These are phyloP conservation scores for Globisporangium nagaii DNA, from an alignment of 352 stramenopile genomes.

Conservation along the genomic window DNA sequence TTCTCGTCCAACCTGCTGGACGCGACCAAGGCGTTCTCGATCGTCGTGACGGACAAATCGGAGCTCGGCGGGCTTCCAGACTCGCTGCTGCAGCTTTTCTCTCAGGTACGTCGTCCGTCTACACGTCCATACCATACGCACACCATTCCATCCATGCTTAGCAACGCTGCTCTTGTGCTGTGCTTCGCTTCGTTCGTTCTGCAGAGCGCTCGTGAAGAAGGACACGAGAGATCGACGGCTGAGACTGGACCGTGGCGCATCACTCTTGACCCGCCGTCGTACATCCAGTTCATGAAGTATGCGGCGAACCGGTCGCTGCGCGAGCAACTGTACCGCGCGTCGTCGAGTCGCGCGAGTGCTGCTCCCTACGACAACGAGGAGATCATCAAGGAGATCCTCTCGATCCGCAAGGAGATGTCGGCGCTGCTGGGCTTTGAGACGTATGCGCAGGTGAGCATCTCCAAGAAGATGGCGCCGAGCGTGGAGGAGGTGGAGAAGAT, in stretches of 20 bases:
- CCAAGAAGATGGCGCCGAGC: conserved; percentile 95
- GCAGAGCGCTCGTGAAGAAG: conserved; percentile 64
- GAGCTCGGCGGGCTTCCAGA: conserved; percentile 90
- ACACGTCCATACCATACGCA: background rate
- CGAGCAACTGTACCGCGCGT: conserved; percentile 92
- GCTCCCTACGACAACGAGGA: conserved; percentile 89
- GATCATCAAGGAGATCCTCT: conserved; percentile 92
- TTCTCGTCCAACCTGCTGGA: conserved; percentile 98
- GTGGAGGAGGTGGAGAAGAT: conserved; percentile 91
- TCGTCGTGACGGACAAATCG: conserved; percentile 80
- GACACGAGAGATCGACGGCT: conserved; percentile 56
- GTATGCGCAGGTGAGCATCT: conserved; percentile 91
- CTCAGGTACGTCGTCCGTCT: conserved; percentile 29
- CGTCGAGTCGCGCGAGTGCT: conserved; percentile 87
- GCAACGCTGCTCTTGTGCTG: conserved; percentile 4
- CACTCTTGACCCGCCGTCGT: conserved; percentile 93
- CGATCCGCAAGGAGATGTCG: conserved; percentile 89
- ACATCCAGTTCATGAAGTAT: conserved; percentile 96
- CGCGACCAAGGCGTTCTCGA: conserved; percentile 93
- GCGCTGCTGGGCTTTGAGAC: conserved; percentile 91
- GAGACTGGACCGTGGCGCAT: conserved; percentile 91
- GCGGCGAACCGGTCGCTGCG: conserved; percentile 86
- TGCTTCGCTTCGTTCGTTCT: conserved; percentile 19
- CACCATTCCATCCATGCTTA: background rate
- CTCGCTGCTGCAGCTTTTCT: conserved; percentile 91